Conservation (phyloP, 345 rosid species). For the Hibiscus trionum region DNA sequence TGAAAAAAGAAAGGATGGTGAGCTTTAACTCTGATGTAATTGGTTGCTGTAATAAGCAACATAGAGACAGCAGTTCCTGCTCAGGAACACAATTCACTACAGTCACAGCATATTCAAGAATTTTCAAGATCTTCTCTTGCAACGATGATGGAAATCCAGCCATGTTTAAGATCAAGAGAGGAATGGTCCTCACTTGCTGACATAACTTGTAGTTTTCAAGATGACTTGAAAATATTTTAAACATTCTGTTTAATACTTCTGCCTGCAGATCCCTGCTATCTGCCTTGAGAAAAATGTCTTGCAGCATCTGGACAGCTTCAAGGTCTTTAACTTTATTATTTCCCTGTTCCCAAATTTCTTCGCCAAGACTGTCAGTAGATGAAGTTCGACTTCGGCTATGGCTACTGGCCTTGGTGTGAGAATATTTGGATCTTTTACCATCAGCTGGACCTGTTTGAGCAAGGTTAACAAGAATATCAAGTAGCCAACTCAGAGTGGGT, state of each 20-base stretch:
- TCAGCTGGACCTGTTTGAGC: slow-evolving; percentile 86
- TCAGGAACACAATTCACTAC: slow-evolving; percentile 98
- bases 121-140: slow-evolving; percentile 93
- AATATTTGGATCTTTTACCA: slow-evolving; percentile 47
- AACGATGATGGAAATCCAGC: slow-evolving; percentile 80
- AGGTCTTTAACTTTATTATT: slow-evolving; percentile 88
- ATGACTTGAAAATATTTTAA: slow-evolving; percentile 96
- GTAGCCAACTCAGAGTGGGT: slow-evolving; percentile 84
- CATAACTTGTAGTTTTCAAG: slow-evolving; percentile 88
- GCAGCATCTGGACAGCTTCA: slow-evolving; percentile 98
- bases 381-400: slow-evolving; percentile 48
- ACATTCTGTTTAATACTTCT: slow-evolving; percentile 94
- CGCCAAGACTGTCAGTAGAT: slow-evolving; percentile 55
- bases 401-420: slow-evolving; percentile 43
- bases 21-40: slow-evolving; percentile 86
- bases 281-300: slow-evolving; percentile 93
- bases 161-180: slow-evolving; percentile 93
- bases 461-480: slow-evolving; percentile 85
- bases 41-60: slow-evolving; percentile 96
- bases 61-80: slow-evolving; percentile 93
- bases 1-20: slow-evolving; percentile 90
- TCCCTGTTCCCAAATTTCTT: slow-evolving; percentile 76
- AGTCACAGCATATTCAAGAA: slow-evolving; percentile 98
- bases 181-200: slow-evolving; percentile 88
- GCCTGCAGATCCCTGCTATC: slow-evolving; percentile 75